phyloP scores from a whole-genome alignment of 2,329 filamentous ascomycete genomes.

The Colletotrichum sp. region DNA sequence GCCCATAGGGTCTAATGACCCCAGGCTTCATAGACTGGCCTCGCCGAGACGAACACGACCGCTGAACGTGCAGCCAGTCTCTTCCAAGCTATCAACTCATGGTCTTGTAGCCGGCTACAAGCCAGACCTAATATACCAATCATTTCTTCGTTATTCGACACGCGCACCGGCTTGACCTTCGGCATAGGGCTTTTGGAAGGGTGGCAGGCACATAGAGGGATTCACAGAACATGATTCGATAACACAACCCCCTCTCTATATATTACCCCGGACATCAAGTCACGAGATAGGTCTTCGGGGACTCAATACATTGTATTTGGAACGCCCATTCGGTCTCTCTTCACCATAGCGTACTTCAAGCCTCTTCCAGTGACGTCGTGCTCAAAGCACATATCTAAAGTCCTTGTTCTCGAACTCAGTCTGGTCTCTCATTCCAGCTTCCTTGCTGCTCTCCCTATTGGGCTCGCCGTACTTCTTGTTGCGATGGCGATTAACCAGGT shows the following conservation, averaged over 20 bases:
- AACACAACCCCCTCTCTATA: rapidly evolving
- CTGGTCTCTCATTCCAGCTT: conserved; percentile 44
- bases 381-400: conserved; percentile 41
- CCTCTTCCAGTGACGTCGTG: background rate
- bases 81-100: rapidly evolving
- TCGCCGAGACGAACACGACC: rapidly evolving
- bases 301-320: background rate
- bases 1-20: rapidly evolving
- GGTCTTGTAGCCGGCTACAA: background rate
- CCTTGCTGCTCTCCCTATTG: conserved; percentile 37
- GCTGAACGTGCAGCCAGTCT: rapidly evolving
- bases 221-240: background rate
- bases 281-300: rapidly evolving
- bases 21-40: rapidly evolving
- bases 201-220: background rate
- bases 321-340: background rate
- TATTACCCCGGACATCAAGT: rapidly evolving
- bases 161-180: rapidly evolving
- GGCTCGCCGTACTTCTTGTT: conserved; percentile 32
- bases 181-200: background rate
- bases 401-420: conserved; percentile 48
- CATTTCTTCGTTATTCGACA: rapidly evolving
- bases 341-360: rapidly evolving
- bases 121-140: rapidly evolving
- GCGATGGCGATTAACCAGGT: background rate